Conservation (phyloP, 768 basidiomycete genomes). For the Lentinula detonsa region DNA sequence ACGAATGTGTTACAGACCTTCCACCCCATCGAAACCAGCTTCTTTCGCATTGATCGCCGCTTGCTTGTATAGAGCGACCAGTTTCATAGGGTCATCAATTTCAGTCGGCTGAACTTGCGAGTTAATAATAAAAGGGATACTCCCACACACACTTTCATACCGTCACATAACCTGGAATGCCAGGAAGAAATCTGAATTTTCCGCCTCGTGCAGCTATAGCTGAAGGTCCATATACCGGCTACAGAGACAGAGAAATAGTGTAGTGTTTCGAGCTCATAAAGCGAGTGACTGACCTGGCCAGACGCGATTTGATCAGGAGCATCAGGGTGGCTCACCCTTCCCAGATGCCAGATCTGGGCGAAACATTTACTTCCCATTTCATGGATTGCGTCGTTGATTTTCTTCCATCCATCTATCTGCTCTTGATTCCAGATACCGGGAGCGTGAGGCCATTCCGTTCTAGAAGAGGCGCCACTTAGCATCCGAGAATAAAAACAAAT, state of each 20-base stretch:
- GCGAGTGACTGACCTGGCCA: conserved; percentile 10
- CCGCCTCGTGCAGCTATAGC: conserved; percentile 19
- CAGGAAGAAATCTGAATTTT: conserved; percentile 19
- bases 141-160: not conserved
- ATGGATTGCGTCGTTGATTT: conserved; percentile 27
- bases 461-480: not conserved
- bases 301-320: conserved; percentile 22
- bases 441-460: conserved; percentile 25
- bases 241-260: not conserved
- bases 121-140: not conserved
- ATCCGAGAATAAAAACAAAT: not conserved
- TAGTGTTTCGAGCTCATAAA: not conserved
- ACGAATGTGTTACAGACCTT: conserved; percentile 12
- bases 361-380: conserved; percentile 22
- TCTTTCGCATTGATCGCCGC: conserved; percentile 28
- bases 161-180: conserved; percentile 21
- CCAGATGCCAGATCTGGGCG: conserved; percentile 18
- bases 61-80: conserved; percentile 22
- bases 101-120: conserved; percentile 15
- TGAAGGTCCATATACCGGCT: conserved; percentile 22
- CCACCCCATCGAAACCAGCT: conserved; percentile 31
- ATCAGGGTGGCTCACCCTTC: conserved; percentile 20
- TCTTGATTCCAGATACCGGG: conserved; percentile 26
- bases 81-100: conserved; percentile 22
- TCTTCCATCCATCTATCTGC: conserved; percentile 23